Base-by-base conservation (phyloP, 805 yeast species). In the Saccharomycopsis sp. region DNA sequence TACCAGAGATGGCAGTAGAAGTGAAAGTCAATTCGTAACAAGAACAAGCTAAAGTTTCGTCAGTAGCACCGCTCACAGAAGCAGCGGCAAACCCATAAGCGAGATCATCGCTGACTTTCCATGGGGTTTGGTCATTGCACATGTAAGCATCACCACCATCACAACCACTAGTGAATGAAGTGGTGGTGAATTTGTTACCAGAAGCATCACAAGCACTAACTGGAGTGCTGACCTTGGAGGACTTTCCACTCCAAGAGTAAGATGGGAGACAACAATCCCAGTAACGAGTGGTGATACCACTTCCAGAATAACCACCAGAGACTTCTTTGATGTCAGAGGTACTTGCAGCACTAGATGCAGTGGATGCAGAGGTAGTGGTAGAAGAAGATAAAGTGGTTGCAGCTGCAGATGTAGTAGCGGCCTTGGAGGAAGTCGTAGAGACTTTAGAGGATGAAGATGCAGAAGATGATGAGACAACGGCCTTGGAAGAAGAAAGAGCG, bases 241-340 rank as follows among this genome's bases (percentile, higher is more conserved):
- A 48, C 34, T 55, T 55, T 5, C 58, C 57, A 50, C 21, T n/a
- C 61, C 61, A 58, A 16, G 56, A 24, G 24, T 52, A 58, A 2
- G 56, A 52, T 40, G 61, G 61, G 12, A 50, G 37, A 50, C 61
- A 58, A 29, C 61, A 58, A 37, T 58, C 61, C 51, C 55, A 58
- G 52, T 55, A 58, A 24, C 57, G 34, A 8, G 58, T 58, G 15
- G 58, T 58, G 14, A 16, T 16, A 44, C 58, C 61, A 34, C 53
- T 16, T 23, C 61, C 61, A 14, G 54, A 41, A 8, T 24, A 52
- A 4, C 60, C 57, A 50, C 57, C 52, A 8, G 48, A 16, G 14
- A 40, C 46, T 37, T 21, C 16, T 1, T 23, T 8, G 7, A 46
- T 53, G 15, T 44, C 20, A 7, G n/a, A 18, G 34, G 56, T 29